A percentile compares a stretch with the other conserved stretches of the same genome.
Evolutionary conservation across 768 basidiomycete species (phyloP).

Genomic region (Agrocybe pediades): DNA sequence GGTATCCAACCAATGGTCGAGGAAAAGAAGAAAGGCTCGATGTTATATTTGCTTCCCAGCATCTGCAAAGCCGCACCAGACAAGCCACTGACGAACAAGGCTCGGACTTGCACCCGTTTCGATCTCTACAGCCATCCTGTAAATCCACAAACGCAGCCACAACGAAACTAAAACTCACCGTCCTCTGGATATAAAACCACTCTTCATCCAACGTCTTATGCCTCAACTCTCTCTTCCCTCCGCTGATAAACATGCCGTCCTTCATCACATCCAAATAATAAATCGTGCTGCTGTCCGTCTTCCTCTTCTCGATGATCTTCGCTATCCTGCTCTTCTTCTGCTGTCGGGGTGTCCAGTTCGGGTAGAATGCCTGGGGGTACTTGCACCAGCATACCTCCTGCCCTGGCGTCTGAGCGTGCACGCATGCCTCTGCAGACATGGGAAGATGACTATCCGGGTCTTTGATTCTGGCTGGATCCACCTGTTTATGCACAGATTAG

Average conservation of each 20-base stretch:
- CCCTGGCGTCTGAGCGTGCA: constrained; percentile 19
- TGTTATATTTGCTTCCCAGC: constrained; percentile 52
- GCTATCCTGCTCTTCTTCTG: constrained; percentile 38
- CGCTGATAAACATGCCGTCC: constrained; percentile 32
- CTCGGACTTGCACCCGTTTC: constrained; percentile 40
- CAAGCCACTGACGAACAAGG: constrained; percentile 52
- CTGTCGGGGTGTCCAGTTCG: constrained; percentile 56
- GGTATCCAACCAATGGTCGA: constrained; percentile 65
- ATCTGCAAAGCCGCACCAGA: constrained; percentile 54
- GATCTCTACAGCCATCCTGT: constrained; percentile 15
- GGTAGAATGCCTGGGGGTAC: constrained; percentile 56
- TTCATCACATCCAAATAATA: constrained; percentile 41
- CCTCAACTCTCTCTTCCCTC: constrained; percentile 20
- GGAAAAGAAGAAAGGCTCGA: constrained; percentile 69
- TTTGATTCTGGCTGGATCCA: constrained; percentile 27
- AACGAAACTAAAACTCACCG: constrained; percentile 8
- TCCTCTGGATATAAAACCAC: constrained; percentile 31
- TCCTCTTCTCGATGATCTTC: constrained; percentile 24
- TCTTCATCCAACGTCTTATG: constrained; percentile 24
- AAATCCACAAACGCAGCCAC: background rate
- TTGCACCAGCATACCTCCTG: constrained; percentile 33
- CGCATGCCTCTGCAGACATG: constrained; percentile 21
- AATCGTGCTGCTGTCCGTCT: constrained; percentile 28
- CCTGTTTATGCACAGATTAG: constrained; percentile 12
- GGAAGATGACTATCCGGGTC: constrained; percentile 21